phyloP scores from a whole-genome alignment of 805 yeast species.

The Candida maris region DNA sequence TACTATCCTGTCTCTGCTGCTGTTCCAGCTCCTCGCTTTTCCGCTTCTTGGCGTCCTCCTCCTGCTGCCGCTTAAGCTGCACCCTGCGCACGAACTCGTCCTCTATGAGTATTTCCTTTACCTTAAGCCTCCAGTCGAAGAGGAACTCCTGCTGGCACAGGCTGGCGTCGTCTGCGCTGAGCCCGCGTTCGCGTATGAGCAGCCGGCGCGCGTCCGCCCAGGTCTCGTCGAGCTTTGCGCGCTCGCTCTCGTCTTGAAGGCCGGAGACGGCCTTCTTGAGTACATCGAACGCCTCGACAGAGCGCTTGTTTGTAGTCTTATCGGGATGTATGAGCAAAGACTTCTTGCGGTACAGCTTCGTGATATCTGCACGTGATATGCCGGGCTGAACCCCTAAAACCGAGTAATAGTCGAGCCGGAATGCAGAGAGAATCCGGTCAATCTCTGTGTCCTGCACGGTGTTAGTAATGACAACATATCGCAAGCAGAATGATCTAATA shows the following conservation, averaged over 20 bases:
- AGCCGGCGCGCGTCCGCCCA: constrained; percentile 42
- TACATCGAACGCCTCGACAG: constrained; percentile 60
- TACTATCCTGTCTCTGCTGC: constrained; percentile 29
- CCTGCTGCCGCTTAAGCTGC: constrained; percentile 38
- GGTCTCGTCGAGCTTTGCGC: constrained; percentile 41
- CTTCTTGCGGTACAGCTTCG: constrained; percentile 50
- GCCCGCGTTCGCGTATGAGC: constrained; percentile 34
- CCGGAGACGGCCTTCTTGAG: constrained; percentile 52
- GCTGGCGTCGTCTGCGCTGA: constrained; percentile 37
- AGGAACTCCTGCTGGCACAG: constrained; percentile 33
- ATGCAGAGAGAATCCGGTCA: constrained; percentile 45
- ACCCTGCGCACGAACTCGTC: constrained; percentile 42
- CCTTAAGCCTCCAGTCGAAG: constrained; percentile 39
- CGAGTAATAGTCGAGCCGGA: constrained; percentile 51
- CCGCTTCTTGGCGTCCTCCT: constrained; percentile 37
- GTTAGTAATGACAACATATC: not conserved
- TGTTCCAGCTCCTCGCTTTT: constrained; percentile 31
- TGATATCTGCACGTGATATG: constrained; percentile 37
- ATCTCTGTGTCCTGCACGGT: constrained; percentile 47
- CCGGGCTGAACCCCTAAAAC: constrained; percentile 47
- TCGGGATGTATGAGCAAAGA: constrained; percentile 71
- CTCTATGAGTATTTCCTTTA: constrained; percentile 42
- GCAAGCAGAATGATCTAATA: no score
- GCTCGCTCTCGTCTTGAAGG: constrained; percentile 35
- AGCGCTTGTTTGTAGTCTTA: constrained; percentile 50